Evolutionary conservation across 345 rosid species (phyloP).

Genomic region (Gossypium bickii): DNA sequence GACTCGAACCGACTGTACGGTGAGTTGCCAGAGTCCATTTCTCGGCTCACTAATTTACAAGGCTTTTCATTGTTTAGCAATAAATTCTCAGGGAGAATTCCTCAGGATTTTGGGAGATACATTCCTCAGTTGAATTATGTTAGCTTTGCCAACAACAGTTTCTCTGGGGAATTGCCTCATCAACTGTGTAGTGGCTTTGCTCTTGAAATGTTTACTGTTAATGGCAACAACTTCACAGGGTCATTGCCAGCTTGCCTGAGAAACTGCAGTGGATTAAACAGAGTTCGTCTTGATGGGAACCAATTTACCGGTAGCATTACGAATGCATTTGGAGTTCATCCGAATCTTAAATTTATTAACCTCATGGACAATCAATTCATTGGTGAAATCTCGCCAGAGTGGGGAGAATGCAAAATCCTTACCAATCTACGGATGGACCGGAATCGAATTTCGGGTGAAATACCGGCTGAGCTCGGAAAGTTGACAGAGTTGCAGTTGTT

Average conservation of each 20-base stretch:
- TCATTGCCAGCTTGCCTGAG: slow-evolving; percentile 49
- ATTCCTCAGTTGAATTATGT: slow-evolving; percentile 31
- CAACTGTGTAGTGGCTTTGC: slow-evolving; percentile 42
- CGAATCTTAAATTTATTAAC: slow-evolving; percentile 29
- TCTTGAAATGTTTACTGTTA: slow-evolving; percentile 33
- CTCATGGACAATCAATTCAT: slow-evolving; percentile 42
- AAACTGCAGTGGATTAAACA: slow-evolving; percentile 28
- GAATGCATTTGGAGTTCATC: slow-evolving; percentile 45
- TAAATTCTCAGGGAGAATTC: slow-evolving; percentile 52
- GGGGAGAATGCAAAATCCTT: slow-evolving; percentile 62
- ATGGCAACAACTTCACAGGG: slow-evolving; percentile 47
- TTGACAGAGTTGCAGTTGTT: slow-evolving; percentile 34
- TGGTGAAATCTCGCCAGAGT: slow-evolving; percentile 44
- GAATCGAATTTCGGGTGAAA: slow-evolving; percentile 49
- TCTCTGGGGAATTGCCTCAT: slow-evolving; percentile 52
- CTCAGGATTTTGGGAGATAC: slow-evolving; percentile 49
- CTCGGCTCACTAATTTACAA: slow-evolving; percentile 31
- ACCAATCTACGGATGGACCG: slow-evolving; percentile 41
- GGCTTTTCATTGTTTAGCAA: slow-evolving; percentile 49
- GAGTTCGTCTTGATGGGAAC: slow-evolving; percentile 43
- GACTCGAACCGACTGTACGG: slow-evolving; percentile 44
- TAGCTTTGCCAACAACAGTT: slow-evolving; percentile 52
- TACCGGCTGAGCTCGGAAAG: slow-evolving; percentile 50
- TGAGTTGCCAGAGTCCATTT: slow-evolving; percentile 49
- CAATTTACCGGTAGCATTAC: slow-evolving; percentile 51